phyloP scores from a whole-genome alignment of 2,329 filamentous ascomycete species.

The Tolypocladium tundrense region DNA sequence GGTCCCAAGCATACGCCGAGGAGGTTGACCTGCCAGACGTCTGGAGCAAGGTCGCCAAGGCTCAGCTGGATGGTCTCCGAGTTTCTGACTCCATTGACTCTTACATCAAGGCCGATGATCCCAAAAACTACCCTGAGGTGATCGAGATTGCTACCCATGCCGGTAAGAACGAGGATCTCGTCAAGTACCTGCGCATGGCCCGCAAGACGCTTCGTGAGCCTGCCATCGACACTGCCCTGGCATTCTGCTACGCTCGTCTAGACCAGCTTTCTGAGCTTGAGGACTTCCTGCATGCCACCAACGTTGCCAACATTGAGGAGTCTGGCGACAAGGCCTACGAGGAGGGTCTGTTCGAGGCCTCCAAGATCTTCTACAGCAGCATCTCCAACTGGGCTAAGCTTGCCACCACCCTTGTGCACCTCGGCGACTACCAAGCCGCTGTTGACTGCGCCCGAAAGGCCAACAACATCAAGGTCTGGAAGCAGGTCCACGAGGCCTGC shows the following conservation, averaged over 20 bases:
- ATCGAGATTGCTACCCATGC: slow-evolving; percentile 93
- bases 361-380: slow-evolving; percentile 97
- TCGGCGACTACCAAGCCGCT: slow-evolving; percentile 92
- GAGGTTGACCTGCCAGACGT: slow-evolving; percentile 89
- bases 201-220: slow-evolving; percentile 94
- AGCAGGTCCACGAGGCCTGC: slow-evolving; percentile 93
- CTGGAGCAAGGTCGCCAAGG: slow-evolving; percentile 97
- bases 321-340: slow-evolving; percentile 97
- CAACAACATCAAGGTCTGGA: slow-evolving; percentile 99
- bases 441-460: slow-evolving; percentile 97
- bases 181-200: slow-evolving; percentile 95
- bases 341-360: slow-evolving; percentile 88
- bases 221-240: slow-evolving; percentile 83
- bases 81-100: slow-evolving; percentile 90
- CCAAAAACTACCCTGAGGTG: slow-evolving; percentile 88
- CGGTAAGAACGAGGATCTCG: slow-evolving; percentile 93
- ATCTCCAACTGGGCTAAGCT: slow-evolving; percentile 99
- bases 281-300: slow-evolving; percentile 86
- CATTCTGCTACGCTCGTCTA: slow-evolving; percentile 86
- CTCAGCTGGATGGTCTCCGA: slow-evolving; percentile 89
- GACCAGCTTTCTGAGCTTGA: slow-evolving; percentile 89
- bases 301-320: slow-evolving; percentile 91
- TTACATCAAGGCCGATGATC: slow-evolving; percentile 90
- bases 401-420: slow-evolving; percentile 92
- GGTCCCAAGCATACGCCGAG: slow-evolving; percentile 90